Conservation (phyloP, 106 monocot genomes). For the Vanilla planifolia region DNA sequence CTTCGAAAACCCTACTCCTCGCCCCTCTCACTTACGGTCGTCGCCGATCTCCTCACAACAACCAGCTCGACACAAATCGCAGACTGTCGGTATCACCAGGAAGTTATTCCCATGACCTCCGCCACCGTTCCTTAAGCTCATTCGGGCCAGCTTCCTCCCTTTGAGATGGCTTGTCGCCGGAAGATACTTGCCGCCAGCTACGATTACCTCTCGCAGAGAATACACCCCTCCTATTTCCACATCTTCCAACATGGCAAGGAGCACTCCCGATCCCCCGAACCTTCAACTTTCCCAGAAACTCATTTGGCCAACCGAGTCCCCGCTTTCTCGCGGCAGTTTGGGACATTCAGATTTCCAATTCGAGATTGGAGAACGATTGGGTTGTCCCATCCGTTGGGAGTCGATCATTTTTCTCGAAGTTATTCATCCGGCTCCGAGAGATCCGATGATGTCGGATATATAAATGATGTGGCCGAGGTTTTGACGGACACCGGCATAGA, state of each 20-base stretch:
- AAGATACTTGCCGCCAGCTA: constrained; percentile 27
- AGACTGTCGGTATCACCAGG: too few species aligned
- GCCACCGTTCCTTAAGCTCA: background rate
- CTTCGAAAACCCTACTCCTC: too few species aligned
- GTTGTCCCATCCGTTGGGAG: constrained; percentile 31
- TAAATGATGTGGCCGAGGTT: constrained; percentile 5
- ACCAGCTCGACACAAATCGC: too few species aligned
- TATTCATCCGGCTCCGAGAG: constrained; percentile 41
- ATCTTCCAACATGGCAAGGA: constrained; percentile 24
- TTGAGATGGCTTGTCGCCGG: constrained; percentile 35
- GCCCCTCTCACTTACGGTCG: too few species aligned
- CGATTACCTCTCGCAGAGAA: constrained; percentile 29
- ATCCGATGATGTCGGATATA: constrained; percentile 4
- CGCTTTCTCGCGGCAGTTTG: constrained; percentile 2
- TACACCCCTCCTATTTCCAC: constrained; percentile 38
- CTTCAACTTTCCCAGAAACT: background rate
- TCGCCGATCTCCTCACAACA: too few species aligned
- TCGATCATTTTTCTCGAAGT: constrained; percentile 17
- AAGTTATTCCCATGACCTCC: background rate
- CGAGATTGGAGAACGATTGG: constrained; percentile 11
- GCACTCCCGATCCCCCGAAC: background rate
- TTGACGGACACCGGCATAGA: constrained; percentile 8
- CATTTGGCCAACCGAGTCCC: background rate
- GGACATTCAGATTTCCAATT: background rate
- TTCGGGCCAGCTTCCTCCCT: background rate